Base-by-base conservation (phyloP, 306 rosid genomes). In the Nissolia schottii region DNA sequence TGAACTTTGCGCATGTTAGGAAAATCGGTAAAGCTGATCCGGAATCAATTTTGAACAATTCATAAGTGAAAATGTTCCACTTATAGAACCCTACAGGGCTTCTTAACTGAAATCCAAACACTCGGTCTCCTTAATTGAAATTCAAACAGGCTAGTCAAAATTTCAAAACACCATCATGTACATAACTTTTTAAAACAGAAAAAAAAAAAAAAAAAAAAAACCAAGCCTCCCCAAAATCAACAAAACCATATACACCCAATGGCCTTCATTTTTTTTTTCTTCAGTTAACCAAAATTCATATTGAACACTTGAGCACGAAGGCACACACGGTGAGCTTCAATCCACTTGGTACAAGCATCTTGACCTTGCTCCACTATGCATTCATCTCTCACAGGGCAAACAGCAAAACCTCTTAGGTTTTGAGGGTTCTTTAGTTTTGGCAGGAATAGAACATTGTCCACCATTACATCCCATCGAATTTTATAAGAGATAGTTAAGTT, bases 351-450 rank as follows among this genome's bases (percentile, higher is more conserved):
- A 68, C 97, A 94, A 61, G 91, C 90, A 0, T 79, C 86, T 80
- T 94, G 91, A 23, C 97, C 99, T 13, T 91, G 90, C 80, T 91
- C 87, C 14, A 87, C 96, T 16, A 94, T 85, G 80, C 99, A 94
- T 69, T 94, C 97, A 76, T 91, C 99, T 50, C 97, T 77, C 61
- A 91, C 96, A 0, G 92, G 98, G 78, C 97, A 93, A 57, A 78
- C 97, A 93, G 15, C 96, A 89, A n/a, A 87, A 81, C 79, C 81
- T 88, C 82, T 85, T 87, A 6, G 87, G 90, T 71, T 86, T 89
- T 41, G 84, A 40, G 28, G 85, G 85, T 28, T 64, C 29, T 18
- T 6, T 58, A n/a, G 40, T 31, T 1, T 10, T 49, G 15, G 20
- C 35, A 70, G 54, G 43, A 15, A 78, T 50, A 5, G 85, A 15